Base-by-base conservation (phyloP, 2,329 filamentous ascomycete species). In the Pyricularia grisea region DNA sequence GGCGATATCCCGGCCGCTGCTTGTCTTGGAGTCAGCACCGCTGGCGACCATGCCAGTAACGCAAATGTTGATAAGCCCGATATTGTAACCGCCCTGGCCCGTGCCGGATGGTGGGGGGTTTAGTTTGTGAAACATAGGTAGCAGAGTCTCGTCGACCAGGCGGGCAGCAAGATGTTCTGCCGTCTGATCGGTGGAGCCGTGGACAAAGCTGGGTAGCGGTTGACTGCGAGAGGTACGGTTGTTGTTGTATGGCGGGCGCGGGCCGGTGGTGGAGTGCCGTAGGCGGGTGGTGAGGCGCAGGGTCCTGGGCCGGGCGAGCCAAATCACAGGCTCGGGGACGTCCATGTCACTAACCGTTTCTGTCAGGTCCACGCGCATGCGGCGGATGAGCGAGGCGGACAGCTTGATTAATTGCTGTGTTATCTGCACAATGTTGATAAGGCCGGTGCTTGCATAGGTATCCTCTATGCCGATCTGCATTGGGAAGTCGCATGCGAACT, bases 391-490 rank as follows among this genome's bases (percentile, higher is more conserved):
- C 72, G 91, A 93, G 14, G 81, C 82, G 0, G 90, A 84, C 2
- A 97, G 81, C 70, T 86, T 84, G n/a, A 81, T 78, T 60, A 97
- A 81, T 78, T 96, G 90, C 71, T 86, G 87, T 61, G 82, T 79
- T 33, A 96, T 87, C 70, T 89, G 84, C 0, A 86, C 78, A 67
- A 90, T 76, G 0, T 84, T 88, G 72, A 90, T 86, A 1, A 97
- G 81, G 0, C 88, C 87, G 28, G 87, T 85, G 1, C 85, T 83
- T 42, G 85, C 83, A 77, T 97, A 98, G 20, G 93, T 95, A 78
- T 98, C 94, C 76, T 98, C 94, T 72, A 98, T 95, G 77, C 92
- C 95, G 76, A 98, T 96, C 78, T 97, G 94, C 1, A 88, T 88
- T 0, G 94, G 94, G 1, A 96, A 79, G 64, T 88, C 86, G 73